A percentile compares a stretch with the other conserved stretches of the same genome.
Conservation (phyloP, 1,284 basidiomycete species). For the Cryptococcus amylolentus region DNA sequence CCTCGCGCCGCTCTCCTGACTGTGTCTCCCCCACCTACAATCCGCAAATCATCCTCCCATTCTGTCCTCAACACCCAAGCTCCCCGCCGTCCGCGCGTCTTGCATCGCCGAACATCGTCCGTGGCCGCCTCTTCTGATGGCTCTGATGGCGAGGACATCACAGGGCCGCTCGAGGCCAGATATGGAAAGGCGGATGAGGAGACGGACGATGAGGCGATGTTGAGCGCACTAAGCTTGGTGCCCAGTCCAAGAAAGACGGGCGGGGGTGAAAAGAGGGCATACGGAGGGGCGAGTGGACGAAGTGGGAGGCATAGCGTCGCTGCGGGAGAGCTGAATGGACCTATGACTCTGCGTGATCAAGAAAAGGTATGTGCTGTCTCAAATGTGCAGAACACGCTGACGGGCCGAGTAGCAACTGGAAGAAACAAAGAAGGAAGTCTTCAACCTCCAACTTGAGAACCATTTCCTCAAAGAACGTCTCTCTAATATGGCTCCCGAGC, state of each 20-base stretch:
- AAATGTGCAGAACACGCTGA: background rate
- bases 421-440: conserved; percentile 90
- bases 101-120: conserved; percentile 15
- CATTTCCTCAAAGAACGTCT: conserved; percentile 90
- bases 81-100: conserved; percentile 26
- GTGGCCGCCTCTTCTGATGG: conserved; percentile 14
- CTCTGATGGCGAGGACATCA: conserved; percentile 14
- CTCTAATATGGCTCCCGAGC: conserved; percentile 76
- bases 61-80: conserved; percentile 27
- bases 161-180: conserved; percentile 19
- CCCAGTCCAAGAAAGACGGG: conserved; percentile 19
- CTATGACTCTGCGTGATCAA: conserved; percentile 80
- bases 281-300: conserved; percentile 31
- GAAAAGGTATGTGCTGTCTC: conserved; percentile 68
- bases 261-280: conserved; percentile 10
- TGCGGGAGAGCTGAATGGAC: conserved; percentile 27
- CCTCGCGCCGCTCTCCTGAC: conserved; percentile 25
- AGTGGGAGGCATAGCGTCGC: conserved; percentile 47
- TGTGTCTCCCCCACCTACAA: conserved; percentile 36
- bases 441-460: conserved; percentile 87
- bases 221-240: conserved; percentile 26
- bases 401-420: conserved; percentile 71
- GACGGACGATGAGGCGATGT: conserved; percentile 27
- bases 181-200: conserved; percentile 17
- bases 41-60: conserved; percentile 34